Conservation (phyloP, 2,329 filamentous ascomycete species). For the Didymella pinodella region DNA sequence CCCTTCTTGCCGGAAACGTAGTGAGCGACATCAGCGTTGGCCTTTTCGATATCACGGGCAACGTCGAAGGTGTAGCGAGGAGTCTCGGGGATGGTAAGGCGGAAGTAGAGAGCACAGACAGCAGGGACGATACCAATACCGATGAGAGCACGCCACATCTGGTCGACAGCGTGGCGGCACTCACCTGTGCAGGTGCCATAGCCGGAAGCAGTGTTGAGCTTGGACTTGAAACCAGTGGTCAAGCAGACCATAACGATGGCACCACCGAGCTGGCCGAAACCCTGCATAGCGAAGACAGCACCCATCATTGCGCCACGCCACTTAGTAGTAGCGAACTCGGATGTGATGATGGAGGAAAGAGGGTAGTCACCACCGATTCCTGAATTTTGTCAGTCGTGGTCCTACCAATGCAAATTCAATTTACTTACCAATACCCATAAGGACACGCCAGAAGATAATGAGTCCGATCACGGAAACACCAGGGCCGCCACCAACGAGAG, state of each 20-base stretch:
- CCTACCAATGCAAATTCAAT: conserved; percentile 48
- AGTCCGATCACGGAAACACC: conserved; percentile 49
- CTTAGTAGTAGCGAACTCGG: conserved; percentile 54
- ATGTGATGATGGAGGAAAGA: conserved; percentile 83
- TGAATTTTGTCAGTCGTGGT: conserved; percentile 22
- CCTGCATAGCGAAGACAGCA: conserved; percentile 56
- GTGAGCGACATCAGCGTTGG: conserved; percentile 74
- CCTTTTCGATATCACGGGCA: conserved; percentile 56
- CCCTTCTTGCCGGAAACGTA: conserved; percentile 71
- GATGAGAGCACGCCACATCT: conserved; percentile 54
- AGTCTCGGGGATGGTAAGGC: conserved; percentile 54
- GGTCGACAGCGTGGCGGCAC: conserved; percentile 49
- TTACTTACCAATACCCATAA: conserved; percentile 51
- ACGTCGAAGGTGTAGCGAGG: conserved; percentile 55
- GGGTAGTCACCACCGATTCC: conserved; percentile 76
- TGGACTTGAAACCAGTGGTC: conserved; percentile 42
- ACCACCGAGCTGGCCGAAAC: conserved; percentile 52
- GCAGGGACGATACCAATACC: conserved; percentile 54
- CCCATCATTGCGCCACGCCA: conserved; percentile 54
- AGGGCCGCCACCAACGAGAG: conserved; percentile 45
- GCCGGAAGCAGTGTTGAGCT: conserved; percentile 27
- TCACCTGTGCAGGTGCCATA: conserved; percentile 42
- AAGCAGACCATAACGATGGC: conserved; percentile 48
- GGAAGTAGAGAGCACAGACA: conserved; percentile 52
- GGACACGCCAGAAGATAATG: conserved; percentile 53